Percentiles rank a stretch among this genome's conserved stretches.
Evolutionary conservation across 768 basidiomycete genomes (phyloP).

Genomic region (Nevesoporus exiguus): DNA sequence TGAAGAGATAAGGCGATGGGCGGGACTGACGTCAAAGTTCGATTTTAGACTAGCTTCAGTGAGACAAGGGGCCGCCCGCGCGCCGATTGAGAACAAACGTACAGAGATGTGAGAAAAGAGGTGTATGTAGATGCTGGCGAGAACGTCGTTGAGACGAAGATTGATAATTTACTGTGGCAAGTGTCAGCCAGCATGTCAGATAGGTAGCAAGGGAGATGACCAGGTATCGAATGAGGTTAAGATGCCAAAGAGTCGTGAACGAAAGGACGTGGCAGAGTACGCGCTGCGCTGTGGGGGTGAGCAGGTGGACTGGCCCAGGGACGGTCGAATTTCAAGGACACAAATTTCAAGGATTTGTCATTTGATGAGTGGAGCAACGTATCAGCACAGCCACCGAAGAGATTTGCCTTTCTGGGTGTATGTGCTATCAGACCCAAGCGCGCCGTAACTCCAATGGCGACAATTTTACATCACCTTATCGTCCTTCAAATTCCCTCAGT

Average conservation of each 20-base stretch:
- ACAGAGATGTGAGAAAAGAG: conserved; percentile 4
- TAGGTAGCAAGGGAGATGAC: neutral
- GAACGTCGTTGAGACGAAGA: conserved; percentile 3
- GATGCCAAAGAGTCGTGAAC: conserved; percentile 9
- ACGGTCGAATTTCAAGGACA: conserved; percentile 14
- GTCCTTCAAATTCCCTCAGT: neutral
- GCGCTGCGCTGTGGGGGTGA: neutral
- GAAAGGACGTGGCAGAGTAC: conserved; percentile 10
- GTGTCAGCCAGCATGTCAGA: conserved; percentile 8
- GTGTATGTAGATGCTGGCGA: conserved; percentile 6
- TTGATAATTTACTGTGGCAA: conserved; percentile 18
- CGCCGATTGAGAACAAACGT: conserved; percentile 5
- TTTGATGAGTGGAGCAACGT: conserved; percentile 16
- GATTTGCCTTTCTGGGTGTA: conserved; percentile 16
- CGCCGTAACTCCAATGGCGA: neutral
- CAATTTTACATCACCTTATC: conserved; percentile 7
- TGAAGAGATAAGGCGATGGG: neutral
- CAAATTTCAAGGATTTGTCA: conserved; percentile 26
- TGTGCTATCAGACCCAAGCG: neutral
- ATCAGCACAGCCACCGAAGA: conserved; percentile 20
- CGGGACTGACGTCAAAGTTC: conserved; percentile 10
- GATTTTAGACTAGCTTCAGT: conserved; percentile 12
- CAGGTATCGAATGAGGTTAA: neutral
- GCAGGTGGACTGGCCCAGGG: conserved; percentile 4
- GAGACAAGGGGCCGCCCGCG: conserved; percentile 6